A percentile compares a stretch with the other conserved stretches of the same genome.
phyloP scores from a whole-genome alignment of 306 rosid genomes.

The Trichosanthes truncata region DNA sequence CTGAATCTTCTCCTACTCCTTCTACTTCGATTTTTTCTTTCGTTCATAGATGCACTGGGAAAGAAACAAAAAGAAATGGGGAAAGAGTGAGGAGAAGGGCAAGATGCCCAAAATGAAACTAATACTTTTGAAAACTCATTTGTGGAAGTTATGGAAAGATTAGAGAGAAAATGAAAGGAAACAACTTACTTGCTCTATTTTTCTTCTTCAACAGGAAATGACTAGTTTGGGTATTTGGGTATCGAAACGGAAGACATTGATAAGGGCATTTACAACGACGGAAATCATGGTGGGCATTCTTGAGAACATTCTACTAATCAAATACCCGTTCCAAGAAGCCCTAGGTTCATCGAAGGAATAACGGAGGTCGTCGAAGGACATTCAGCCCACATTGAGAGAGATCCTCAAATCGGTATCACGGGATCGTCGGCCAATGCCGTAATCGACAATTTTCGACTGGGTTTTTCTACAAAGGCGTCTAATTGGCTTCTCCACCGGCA shows the following conservation, averaged over 20 bases:
- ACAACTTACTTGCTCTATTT: too few relatives aligned
- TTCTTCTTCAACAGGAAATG: too few relatives aligned
- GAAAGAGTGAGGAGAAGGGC: too few relatives aligned
- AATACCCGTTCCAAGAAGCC: constrained; percentile 93
- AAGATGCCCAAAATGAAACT: too few relatives aligned
- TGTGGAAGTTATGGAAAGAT: too few relatives aligned
- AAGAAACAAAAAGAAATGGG: too few relatives aligned
- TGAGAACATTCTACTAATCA: constrained; percentile 50
- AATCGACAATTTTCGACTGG: constrained; percentile 96
- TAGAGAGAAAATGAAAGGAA: too few relatives aligned
- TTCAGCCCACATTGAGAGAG: constrained; percentile 52
- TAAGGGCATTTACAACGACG: constrained; percentile 67
- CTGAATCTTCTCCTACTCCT: too few relatives aligned
- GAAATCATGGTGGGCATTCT: constrained; percentile 91
- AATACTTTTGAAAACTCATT: too few relatives aligned
- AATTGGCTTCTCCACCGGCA: constrained; percentile 92
- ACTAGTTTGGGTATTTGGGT: constrained; percentile 62
- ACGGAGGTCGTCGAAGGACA: constrained; percentile 78
- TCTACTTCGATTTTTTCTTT: too few relatives aligned
- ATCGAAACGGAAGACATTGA: constrained; percentile 56
- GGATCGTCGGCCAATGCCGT: constrained; percentile 86
- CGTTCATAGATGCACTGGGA: too few relatives aligned
- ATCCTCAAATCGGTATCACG: constrained; percentile 94
- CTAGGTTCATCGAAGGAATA: constrained; percentile 89
- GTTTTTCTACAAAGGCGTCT: constrained; percentile 87